Conservation (phyloP, 768 basidiomycete genomes). For the Termitomyces heimii region DNA sequence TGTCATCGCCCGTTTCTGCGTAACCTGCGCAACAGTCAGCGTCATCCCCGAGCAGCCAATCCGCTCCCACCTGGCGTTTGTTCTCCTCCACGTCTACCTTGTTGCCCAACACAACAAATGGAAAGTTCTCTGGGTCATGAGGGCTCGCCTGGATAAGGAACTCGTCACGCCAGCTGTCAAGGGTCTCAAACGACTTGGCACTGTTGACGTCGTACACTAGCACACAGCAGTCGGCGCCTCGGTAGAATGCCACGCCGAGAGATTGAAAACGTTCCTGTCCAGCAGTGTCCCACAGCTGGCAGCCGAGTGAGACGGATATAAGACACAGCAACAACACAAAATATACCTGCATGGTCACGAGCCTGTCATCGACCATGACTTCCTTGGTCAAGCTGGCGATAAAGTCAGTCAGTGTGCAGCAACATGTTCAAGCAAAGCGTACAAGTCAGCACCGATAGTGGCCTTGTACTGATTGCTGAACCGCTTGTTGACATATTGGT, state of each 20-base stretch:
- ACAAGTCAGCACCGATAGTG: conserved; percentile 97
- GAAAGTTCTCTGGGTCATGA: conserved; percentile 99
- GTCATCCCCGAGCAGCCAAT: not conserved
- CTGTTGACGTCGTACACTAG: conserved; percentile 99
- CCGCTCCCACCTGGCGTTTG: conserved; percentile 80
- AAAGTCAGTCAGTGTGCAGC: conserved; percentile 17
- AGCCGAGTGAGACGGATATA: conserved; percentile 2
- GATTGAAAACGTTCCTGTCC: conserved; percentile 99
- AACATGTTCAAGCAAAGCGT: conserved; percentile 25
- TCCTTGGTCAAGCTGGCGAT: conserved; percentile 84
- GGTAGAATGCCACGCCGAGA: conserved; percentile 97
- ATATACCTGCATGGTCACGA: conserved; percentile 95
- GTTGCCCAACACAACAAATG: conserved; percentile 98
- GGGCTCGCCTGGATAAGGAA: conserved; percentile 99
- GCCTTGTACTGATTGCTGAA: conserved; percentile 99
- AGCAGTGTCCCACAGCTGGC: conserved; percentile 96
- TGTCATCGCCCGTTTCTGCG: conserved; percentile 99
- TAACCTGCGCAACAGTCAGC: conserved; percentile 53
- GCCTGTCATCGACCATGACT: conserved; percentile 95
- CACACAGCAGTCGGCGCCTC: conserved; percentile 98
- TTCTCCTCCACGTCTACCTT: conserved; percentile 99
- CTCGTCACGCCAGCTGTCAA: conserved; percentile 99
- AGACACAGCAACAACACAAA: not conserved
- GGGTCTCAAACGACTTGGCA: conserved; percentile 95
- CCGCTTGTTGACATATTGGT: conserved; percentile 99